Conservation (phyloP, 306 rosid genomes). For the Castanea mollissima region DNA sequence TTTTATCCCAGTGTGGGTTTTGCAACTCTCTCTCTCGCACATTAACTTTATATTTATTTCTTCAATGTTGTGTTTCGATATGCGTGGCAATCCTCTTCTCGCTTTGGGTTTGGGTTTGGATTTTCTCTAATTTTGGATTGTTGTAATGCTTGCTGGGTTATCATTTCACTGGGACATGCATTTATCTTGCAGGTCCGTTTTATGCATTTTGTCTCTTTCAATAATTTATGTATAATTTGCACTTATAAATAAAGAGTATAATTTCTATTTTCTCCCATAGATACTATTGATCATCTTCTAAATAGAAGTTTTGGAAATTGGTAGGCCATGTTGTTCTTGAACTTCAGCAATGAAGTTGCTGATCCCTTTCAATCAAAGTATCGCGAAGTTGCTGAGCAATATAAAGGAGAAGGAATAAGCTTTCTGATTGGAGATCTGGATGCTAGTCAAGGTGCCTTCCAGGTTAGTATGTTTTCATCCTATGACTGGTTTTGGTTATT, state of each 20-base stretch:
- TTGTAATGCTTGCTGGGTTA: neutral
- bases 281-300: neutral
- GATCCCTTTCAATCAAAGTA: slow-evolving; percentile 64
- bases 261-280: neutral
- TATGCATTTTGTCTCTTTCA: neutral
- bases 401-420: slow-evolving; percentile 55
- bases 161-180: neutral
- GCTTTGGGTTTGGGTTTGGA: neutral
- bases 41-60: too few species aligned
- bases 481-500: slow-evolving; percentile 3
- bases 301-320: slow-evolving; percentile 19
- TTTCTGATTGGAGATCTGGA: slow-evolving; percentile 79
- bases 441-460: slow-evolving; percentile 74
- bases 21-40: too few species aligned
- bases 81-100: neutral
- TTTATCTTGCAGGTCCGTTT: neutral
- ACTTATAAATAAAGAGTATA: too few species aligned
- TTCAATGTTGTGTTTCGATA: too few species aligned
- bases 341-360: slow-evolving; percentile 55
- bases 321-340: slow-evolving; percentile 90
- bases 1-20: too few species aligned
- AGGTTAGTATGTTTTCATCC: slow-evolving; percentile 47
- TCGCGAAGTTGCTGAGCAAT: slow-evolving; percentile 73
- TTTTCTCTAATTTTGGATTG: neutral
- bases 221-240: too few species aligned